Evolutionary conservation across 1,284 basidiomycete species (phyloP).

Genomic region (Cystobasidium pallidum): DNA sequence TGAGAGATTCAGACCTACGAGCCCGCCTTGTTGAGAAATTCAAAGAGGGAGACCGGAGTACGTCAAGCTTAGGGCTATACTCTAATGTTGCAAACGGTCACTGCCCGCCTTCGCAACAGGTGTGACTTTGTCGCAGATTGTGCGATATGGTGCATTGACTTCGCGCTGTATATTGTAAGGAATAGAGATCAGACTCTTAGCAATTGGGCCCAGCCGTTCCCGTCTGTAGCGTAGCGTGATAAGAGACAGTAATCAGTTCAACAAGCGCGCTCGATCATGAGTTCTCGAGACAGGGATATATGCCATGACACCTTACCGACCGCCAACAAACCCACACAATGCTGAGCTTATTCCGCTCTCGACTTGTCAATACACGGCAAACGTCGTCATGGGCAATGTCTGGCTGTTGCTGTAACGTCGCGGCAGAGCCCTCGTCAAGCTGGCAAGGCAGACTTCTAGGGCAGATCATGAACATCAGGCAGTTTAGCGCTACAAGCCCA

Average conservation of each 20-base stretch:
- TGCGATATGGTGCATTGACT: too few relatives aligned
- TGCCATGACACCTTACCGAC: not conserved
- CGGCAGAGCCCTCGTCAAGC: not conserved
- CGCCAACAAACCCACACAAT: not conserved
- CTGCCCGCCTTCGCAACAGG: not conserved
- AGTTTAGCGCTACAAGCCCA: conserved; percentile 7
- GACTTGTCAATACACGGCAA: not conserved
- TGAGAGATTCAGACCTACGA: conserved; percentile 8
- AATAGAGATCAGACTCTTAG: too few relatives aligned
- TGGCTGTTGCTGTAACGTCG: conserved; percentile 4
- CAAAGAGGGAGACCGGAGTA: conserved; percentile 15
- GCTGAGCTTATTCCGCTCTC: not conserved
- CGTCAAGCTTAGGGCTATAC: conserved; percentile 5
- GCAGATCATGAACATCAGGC: not conserved
- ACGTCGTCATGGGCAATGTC: not conserved
- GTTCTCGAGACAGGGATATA: not conserved
- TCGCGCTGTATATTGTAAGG: too few relatives aligned
- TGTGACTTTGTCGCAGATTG: not conserved
- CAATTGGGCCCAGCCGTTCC: too few relatives aligned
- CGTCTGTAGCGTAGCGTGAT: too few relatives aligned
- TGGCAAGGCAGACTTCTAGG: conserved; percentile 13
- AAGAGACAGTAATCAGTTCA: too few relatives aligned
- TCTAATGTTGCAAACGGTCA: not conserved
- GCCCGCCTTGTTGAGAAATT: conserved; percentile 26
- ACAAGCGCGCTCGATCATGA: not conserved